A percentile compares a stretch with the other conserved stretches of the same genome.
Evolutionary conservation across 2,329 filamentous ascomycete species (phyloP).

Genomic region (Plenodomus lindquistii): DNA sequence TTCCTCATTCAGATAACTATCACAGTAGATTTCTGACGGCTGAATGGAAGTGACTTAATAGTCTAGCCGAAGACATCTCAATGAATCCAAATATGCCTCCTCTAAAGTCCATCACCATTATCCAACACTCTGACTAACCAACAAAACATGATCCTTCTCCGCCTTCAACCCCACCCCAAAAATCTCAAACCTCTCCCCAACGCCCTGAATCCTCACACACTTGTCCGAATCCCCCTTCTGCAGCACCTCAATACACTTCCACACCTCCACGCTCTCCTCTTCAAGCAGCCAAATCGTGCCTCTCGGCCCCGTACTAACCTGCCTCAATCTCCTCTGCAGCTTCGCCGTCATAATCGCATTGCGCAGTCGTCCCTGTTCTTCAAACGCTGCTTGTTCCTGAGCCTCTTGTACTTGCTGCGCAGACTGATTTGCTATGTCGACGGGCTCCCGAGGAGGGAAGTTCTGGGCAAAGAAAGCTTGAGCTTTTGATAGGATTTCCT

Average conservation of each 20-base stretch:
- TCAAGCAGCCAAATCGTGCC: conserved; percentile 7
- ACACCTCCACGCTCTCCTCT: neutral
- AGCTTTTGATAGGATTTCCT: neutral
- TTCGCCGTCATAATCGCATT: neutral
- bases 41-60: too few species aligned
- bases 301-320: conserved; percentile 1
- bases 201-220: conserved; percentile 1
- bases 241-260: conserved; percentile 4
- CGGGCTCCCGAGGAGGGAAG: neutral
- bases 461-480: neutral
- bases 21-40: too few species aligned
- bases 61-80: too few species aligned
- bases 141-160: conserved; percentile 10
- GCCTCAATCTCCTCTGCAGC: conserved; percentile 1
- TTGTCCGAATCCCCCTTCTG: conserved; percentile 2
- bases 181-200: conserved; percentile 1
- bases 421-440: neutral
- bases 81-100: too few species aligned
- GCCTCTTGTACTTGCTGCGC: neutral
- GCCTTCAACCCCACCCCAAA: conserved; percentile 6
- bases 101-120: too few species aligned
- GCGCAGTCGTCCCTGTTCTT: neutral
- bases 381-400: neutral
- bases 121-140: conserved; percentile 6
- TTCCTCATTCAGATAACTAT: too few species aligned